Percentiles rank a stretch among this genome's conserved stretches.
These are phyloP conservation scores for Entomortierella lignicola DNA, from an alignment of 192 early-diverging fungal genomes.

Conservation along the genomic window DNA sequence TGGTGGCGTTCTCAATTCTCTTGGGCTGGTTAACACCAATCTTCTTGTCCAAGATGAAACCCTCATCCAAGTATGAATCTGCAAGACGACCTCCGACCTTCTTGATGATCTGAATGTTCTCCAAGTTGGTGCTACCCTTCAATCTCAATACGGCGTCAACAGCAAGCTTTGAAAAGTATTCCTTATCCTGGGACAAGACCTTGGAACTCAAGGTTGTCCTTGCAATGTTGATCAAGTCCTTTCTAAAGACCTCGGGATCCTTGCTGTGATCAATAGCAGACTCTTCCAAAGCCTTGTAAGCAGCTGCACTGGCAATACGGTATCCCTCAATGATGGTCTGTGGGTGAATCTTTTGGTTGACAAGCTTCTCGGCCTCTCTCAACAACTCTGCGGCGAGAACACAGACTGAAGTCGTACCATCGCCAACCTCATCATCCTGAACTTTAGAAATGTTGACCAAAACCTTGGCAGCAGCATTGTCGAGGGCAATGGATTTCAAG, in stretches of 20 bases:
- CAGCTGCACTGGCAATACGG: constrained; percentile 86
- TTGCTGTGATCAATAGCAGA: constrained; percentile 84
- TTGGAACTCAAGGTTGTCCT: constrained; percentile 97
- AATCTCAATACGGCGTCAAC: constrained; percentile 97
- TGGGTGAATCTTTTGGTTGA: constrained; percentile 96
- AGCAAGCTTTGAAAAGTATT: constrained; percentile 94
- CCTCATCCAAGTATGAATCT: constrained; percentile 97
- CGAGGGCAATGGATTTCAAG: constrained; percentile 95
- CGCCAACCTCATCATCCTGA: constrained; percentile 99
- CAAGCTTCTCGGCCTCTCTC: constrained; percentile 91
- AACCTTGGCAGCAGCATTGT: constrained; percentile 98
- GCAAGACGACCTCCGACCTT: constrained; percentile 94
- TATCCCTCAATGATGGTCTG: constrained; percentile 98
- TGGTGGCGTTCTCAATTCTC: constrained; percentile 93
- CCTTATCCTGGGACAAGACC: constrained; percentile 95
- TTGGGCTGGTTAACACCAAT: constrained; percentile 99
- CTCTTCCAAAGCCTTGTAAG: constrained; percentile 84
- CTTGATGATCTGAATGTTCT: constrained; percentile 99
- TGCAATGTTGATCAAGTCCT: constrained; percentile 97
- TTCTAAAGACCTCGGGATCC: constrained; percentile 78
- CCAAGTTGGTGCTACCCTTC: constrained; percentile 96
- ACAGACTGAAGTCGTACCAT: constrained; percentile 99
- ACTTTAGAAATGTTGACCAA: constrained; percentile 99
- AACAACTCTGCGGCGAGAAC: constrained; percentile 96
- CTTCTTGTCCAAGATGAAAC: constrained; percentile 99